phyloP scores from a whole-genome alignment of 2,329 filamentous ascomycete genomes.

The Cephalotrichum gorgonifer region DNA sequence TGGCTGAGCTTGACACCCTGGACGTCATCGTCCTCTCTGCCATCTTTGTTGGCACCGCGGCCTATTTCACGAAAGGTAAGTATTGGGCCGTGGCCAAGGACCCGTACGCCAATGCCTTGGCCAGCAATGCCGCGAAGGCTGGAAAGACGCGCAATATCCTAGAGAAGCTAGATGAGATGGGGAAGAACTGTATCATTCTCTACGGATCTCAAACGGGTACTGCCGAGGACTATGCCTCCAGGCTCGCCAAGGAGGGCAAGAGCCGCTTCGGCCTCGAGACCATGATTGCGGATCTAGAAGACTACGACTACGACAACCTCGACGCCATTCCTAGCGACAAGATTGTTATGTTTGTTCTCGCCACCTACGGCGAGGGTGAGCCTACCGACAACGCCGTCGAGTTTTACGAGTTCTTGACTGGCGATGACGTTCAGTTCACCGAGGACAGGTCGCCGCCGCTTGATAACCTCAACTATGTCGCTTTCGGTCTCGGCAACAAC shows the following conservation, averaged over 20 bases:
- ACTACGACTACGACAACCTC: constrained; percentile 93
- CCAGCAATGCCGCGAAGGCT: constrained; percentile 60
- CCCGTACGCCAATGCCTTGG: constrained; percentile 70
- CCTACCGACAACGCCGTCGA: constrained; percentile 98
- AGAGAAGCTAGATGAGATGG: constrained; percentile 89
- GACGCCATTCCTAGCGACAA: constrained; percentile 85
- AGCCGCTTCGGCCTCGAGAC: constrained; percentile 93
- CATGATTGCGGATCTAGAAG: constrained; percentile 96
- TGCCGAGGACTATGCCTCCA: constrained; percentile 93
- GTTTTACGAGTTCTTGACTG: constrained; percentile 91
- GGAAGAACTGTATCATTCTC: constrained; percentile 97
- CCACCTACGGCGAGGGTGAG: constrained; percentile 96
- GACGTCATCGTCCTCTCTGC: constrained; percentile 84
- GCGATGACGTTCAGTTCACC: constrained; percentile 73
- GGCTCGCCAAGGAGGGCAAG: constrained; percentile 93
- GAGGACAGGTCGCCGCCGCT: constrained; percentile 65
- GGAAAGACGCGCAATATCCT: constrained; percentile 86
- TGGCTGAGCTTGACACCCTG: constrained; percentile 94
- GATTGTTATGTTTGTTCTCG: constrained; percentile 87
- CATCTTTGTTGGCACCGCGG: constrained; percentile 76
- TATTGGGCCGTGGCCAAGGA: constrained; percentile 86
- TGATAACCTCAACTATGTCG: constrained; percentile 78
- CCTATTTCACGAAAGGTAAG: constrained; percentile 96
- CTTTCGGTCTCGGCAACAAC: constrained; percentile 96
- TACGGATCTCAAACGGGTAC: constrained; percentile 98